Evolutionary conservation across 1,284 basidiomycete genomes (phyloP).

Genomic region (Microstroma glucosiphilum): DNA sequence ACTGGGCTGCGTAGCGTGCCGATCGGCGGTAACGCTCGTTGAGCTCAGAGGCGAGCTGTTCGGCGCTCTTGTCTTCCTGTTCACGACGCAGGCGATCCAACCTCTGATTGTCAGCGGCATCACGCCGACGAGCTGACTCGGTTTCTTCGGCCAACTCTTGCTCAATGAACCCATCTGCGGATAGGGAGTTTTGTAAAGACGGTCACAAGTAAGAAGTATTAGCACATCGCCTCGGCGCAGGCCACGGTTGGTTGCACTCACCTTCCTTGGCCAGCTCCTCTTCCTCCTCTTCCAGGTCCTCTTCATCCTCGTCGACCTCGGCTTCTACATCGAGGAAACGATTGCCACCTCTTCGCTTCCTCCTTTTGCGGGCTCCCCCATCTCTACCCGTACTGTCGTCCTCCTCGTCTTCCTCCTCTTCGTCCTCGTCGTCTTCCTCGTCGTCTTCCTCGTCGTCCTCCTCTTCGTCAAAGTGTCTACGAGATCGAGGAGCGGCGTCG

Average conservation of each 20-base stretch:
- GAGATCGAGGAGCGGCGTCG: conserved; percentile 17
- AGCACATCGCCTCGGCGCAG: conserved; percentile 1
- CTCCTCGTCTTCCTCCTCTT: conserved; percentile 36
- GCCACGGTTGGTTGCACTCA: conserved; percentile 53
- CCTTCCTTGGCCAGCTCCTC: conserved; percentile 52
- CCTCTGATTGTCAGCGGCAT: conserved; percentile 64
- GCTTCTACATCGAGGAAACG: conserved; percentile 93
- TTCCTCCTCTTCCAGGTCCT: conserved; percentile 49
- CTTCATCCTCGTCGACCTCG: conserved; percentile 65
- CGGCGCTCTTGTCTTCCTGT: conserved; percentile 74
- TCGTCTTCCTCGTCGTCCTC: conserved; percentile 41
- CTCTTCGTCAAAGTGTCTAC: conserved; percentile 16
- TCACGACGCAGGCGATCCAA: conserved; percentile 71
- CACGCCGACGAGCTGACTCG: conserved; percentile 58
- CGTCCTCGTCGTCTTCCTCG: conserved; percentile 41
- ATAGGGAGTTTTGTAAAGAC: too few species aligned
- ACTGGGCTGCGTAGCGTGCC: conserved; percentile 50
- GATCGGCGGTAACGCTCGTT: conserved; percentile 67
- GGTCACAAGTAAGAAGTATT: not conserved
- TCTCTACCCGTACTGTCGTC: conserved; percentile 28
- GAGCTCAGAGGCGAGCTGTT: conserved; percentile 77
- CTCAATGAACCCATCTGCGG: conserved; percentile 66
- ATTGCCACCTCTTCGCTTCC: conserved; percentile 53
- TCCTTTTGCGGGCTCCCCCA: conserved; percentile 27
- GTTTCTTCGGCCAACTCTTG: conserved; percentile 62